Evolutionary conservation across 495 filamentous ascomycete genomes (phyloP), one percentile per base, ranked within the genome.

Genomic region (Penicillium longicatenatum): DNA sequence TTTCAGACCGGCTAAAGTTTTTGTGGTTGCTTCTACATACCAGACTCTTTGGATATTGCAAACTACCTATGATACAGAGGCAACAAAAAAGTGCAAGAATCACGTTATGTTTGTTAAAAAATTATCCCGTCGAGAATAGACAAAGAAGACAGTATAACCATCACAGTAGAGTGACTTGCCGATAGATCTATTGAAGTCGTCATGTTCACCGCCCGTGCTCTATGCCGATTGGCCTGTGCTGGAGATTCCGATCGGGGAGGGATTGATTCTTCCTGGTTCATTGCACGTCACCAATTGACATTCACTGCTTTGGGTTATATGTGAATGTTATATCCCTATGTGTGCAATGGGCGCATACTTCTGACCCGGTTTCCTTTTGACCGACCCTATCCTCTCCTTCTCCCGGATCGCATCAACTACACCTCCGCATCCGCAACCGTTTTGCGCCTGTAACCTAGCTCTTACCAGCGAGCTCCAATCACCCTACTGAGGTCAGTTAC

Each of bases 221-320:
- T 33, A 57, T 42, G 58, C 59, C 59, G 54, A 61, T 61, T 61
- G 59, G 59, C 57, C 51, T 59, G 52, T 42, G 57, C 35, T 29
- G n/a, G 12, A 8, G 31, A 41, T 45, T 59, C 56, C 50, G 42
- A 59, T 37, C 51, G 57, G 45, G 45, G 51, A 50, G 3, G 9
- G 30, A 53, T 57, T 52, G 48, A 57, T 37, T 55, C 52, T 51
- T 55, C 50, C 20, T 43, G 24, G n/a, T 19, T 21, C 43, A 54
- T 37, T 44, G 33, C 46, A 51, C 43, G 4, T 54, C 50, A 22
- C 50, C 60, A 54, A 63, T 63, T 63, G 60, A 55, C 39, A 45
- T 42, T 43, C 44, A 50, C 9, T 55, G 48, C 33, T 46, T 33
- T 37, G 7, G 37, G 17, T 24, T 16, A 5, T 31, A 21, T 52